Evolutionary conservation across 2,329 filamentous ascomycete species (phyloP), one percentile per base, ranked within the genome.

Genomic region (Cryphonectria carpinicola): DNA sequence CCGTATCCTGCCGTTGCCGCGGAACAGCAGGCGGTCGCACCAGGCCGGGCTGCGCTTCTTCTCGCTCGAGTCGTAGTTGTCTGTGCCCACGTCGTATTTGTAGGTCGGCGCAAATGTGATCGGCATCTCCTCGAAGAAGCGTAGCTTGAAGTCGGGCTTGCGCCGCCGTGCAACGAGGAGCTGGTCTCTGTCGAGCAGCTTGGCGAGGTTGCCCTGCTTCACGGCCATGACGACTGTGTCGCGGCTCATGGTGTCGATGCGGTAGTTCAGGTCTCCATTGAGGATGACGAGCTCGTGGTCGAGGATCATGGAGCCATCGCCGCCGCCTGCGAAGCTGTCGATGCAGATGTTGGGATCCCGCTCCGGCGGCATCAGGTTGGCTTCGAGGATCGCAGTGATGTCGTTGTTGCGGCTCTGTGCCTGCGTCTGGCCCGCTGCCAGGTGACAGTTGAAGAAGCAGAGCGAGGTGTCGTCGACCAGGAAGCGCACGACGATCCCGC

Each of bases 241-340:
- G 65, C 96, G 93, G 25, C 94, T 94, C 89, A 98, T 98, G 35
- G 95, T 94, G 80, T 99, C 96, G 77, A 99, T 98, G 73, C 96
- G 94, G 80, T 99, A 99, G 81, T 99, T 99, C 65, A 99, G 86
- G 79, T 99, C 96, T 39, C 96, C 96, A 76, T 98, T 98, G 58
- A 98, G 83, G 64, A 99, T 90, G 80, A 95, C 98, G n/a, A 99
- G 92, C 81, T 99, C 96, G 78, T 99, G 96, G 78, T 99, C 96
- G 70, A 98, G 86, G 71, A 99, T 93, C 91, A 98, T 94, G 56
- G 90, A 91, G 8, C 96, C 96, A 78, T 99, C 96, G 61, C 96
- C 96, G n/a, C 96, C 96, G 37, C 94, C 93, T 8, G 94, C 88
- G 78, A 92, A 99, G 73, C 89, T 92, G 79, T 97, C 93, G 52